phyloP scores from a whole-genome alignment of 176 grass and related monocot genomes.

The Melocanna baccifera region DNA sequence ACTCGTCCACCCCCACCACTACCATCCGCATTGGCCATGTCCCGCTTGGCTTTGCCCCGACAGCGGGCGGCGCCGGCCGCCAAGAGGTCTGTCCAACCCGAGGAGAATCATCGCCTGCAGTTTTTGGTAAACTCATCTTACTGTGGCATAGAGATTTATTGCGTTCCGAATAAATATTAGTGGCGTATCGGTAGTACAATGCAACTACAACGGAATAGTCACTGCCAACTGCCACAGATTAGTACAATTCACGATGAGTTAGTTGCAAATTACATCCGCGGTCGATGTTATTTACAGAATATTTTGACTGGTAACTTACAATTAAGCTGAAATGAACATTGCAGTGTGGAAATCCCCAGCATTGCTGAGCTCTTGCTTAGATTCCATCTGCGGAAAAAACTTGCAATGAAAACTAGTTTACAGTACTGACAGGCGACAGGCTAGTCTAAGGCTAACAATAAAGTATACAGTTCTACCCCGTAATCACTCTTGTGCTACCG shows the following conservation, averaged over 20 bases:
- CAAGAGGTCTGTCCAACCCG: neutral
- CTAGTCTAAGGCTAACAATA: neutral
- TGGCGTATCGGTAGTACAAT: neutral
- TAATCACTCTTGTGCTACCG: neutral
- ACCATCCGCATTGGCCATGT: slow-evolving; percentile 26
- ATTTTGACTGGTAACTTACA: neutral
- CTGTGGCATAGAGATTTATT: neutral
- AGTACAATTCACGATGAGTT: neutral
- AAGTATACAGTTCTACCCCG: neutral
- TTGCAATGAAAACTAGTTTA: neutral
- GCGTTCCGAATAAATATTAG: neutral
- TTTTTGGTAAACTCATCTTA: neutral
- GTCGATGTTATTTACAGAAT: neutral
- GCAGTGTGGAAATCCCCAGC: neutral
- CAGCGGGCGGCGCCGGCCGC: neutral
- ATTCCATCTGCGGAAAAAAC: neutral
- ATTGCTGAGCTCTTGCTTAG: neutral
- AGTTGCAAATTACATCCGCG: neutral
- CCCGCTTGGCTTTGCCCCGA: slow-evolving; percentile 39
- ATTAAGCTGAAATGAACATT: neutral
- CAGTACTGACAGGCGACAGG: neutral
- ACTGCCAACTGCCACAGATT: neutral
- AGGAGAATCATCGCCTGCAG: slow-evolving; percentile 7
- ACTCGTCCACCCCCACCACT: slow-evolving; percentile 12
- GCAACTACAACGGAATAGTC: neutral